These are phyloP conservation scores for Curvularia sp. DNA, from an alignment of 2,329 filamentous ascomycete genomes.

Conservation along the genomic window DNA sequence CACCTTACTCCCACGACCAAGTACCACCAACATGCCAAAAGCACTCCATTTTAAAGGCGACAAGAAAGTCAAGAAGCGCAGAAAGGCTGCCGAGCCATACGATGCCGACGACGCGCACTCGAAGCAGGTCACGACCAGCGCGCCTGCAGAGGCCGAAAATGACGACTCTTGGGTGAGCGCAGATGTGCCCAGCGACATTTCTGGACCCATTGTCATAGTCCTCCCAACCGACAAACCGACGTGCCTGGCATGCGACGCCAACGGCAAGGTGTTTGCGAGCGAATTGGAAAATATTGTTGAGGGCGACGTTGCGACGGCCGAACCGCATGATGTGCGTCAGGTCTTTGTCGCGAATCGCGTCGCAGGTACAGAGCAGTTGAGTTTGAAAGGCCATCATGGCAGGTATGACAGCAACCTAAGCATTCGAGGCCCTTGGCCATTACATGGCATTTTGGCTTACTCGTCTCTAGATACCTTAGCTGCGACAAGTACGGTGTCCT, in stretches of 20 bases:
- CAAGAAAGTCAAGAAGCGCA: slow-evolving; percentile 92
- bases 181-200: slow-evolving; percentile 74
- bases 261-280: slow-evolving; percentile 84
- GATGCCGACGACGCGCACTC: slow-evolving; percentile 47
- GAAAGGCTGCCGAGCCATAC: slow-evolving; percentile 67
- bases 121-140: slow-evolving; percentile 48
- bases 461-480: slow-evolving; percentile 71
- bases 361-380: slow-evolving; percentile 78
- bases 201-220: slow-evolving; percentile 83
- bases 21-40: slow-evolving; percentile 72
- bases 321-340: slow-evolving; percentile 94
- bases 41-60: slow-evolving; percentile 96
- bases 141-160: slow-evolving; percentile 57
- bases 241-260: slow-evolving; percentile 83
- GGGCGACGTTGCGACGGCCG: slow-evolving; percentile 78
- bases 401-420: slow-evolving; percentile 57
- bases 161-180: slow-evolving; percentile 94
- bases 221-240: slow-evolving; percentile 76
- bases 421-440: neutral
- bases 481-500: slow-evolving; percentile 85
- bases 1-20: slow-evolving; percentile 17
- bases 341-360: slow-evolving; percentile 92
- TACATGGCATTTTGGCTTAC: neutral
- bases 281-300: slow-evolving; percentile 88
- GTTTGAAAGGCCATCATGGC: slow-evolving; percentile 90